These are phyloP conservation scores for Fomitopsis schrenkii DNA, from an alignment of 1,284 basidiomycete genomes.

Conservation along the genomic window DNA sequence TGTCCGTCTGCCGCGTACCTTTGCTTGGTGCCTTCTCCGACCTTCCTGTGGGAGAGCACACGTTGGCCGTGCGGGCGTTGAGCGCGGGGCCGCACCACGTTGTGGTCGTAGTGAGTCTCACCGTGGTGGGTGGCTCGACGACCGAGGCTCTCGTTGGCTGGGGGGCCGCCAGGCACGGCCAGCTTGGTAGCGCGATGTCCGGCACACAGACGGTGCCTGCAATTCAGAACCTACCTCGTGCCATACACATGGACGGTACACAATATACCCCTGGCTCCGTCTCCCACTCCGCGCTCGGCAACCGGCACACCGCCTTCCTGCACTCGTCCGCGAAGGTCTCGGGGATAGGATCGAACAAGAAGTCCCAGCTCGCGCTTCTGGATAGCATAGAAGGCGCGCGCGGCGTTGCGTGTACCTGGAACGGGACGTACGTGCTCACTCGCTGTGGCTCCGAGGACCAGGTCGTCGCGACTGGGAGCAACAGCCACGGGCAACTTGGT, in stretches of 20 bases:
- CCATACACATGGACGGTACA: constrained; percentile 24
- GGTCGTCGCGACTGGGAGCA: constrained; percentile 53
- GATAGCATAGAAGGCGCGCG: constrained; percentile 23
- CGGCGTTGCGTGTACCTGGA: constrained; percentile 72
- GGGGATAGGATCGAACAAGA: constrained; percentile 64
- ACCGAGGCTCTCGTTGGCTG: constrained; percentile 60
- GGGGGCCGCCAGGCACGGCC: constrained; percentile 81
- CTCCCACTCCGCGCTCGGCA: constrained; percentile 46
- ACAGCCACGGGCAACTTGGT: constrained; percentile 72
- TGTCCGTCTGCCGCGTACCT: constrained; percentile 36
- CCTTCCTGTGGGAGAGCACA: not conserved
- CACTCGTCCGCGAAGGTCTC: constrained; percentile 44
- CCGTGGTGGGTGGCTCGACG: constrained; percentile 19
- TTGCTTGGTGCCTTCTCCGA: constrained; percentile 29
- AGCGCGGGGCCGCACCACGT: constrained; percentile 72
- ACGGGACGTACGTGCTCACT: constrained; percentile 63
- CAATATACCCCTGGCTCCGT: constrained; percentile 31
- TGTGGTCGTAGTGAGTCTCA: constrained; percentile 39
- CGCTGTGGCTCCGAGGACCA: constrained; percentile 12
- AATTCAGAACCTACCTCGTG: constrained; percentile 32
- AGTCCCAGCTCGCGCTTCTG: constrained; percentile 57
- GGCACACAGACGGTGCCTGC: constrained; percentile 19
- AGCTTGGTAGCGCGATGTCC: constrained; percentile 46
- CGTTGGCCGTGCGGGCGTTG: constrained; percentile 38
- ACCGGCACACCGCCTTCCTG: constrained; percentile 66